A percentile compares a stretch with the other conserved stretches of the same genome.
Conservation (phyloP, 495 filamentous ascomycete genomes). For the Penicillium malachiteum region DNA sequence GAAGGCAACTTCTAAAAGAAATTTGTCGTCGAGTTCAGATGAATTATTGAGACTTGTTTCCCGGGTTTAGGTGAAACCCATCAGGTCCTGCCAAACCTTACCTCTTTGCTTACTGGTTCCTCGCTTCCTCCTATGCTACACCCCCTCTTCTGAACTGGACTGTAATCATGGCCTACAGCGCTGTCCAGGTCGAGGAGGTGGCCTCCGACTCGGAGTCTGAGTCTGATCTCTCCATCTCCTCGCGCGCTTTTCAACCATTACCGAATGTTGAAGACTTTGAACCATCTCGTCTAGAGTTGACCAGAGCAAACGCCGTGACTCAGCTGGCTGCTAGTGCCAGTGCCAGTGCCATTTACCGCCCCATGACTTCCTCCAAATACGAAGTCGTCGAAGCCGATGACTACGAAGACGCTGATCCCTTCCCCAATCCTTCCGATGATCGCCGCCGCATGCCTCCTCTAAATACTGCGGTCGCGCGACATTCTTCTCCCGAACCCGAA, state of each 20-base stretch:
- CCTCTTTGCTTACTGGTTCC: not conserved
- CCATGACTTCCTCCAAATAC: slow-evolving; percentile 44
- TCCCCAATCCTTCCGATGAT: slow-evolving; percentile 27
- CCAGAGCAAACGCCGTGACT: slow-evolving; percentile 20
- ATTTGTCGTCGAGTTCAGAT: too few species aligned
- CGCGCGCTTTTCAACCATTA: slow-evolving; percentile 30
- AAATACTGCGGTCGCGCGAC: slow-evolving; percentile 30
- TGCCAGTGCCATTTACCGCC: slow-evolving; percentile 45
- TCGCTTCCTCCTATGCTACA: slow-evolving; percentile 9
- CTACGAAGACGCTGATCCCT: slow-evolving; percentile 26
- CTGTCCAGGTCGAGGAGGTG: slow-evolving; percentile 45
- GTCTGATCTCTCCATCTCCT: slow-evolving; percentile 34
- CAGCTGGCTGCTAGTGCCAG: slow-evolving; percentile 36
- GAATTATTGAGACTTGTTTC: too few species aligned
- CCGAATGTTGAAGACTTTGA: slow-evolving; percentile 29
- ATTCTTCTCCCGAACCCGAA: slow-evolving; percentile 28
- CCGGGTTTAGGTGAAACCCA: slow-evolving; percentile 8
- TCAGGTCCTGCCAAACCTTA: not conserved
- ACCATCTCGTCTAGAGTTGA: slow-evolving; percentile 23
- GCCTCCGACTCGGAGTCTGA: slow-evolving; percentile 39
- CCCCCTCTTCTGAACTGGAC: slow-evolving; percentile 7
- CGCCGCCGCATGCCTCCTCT: slow-evolving; percentile 34
- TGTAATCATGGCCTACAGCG: slow-evolving; percentile 48
- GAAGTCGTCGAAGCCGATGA: slow-evolving; percentile 49
- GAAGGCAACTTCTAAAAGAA: too few species aligned